Evolutionary conservation across 208 protist genomes (phyloP).

Genomic region (Herpetomonas samuelpessoai): DNA sequence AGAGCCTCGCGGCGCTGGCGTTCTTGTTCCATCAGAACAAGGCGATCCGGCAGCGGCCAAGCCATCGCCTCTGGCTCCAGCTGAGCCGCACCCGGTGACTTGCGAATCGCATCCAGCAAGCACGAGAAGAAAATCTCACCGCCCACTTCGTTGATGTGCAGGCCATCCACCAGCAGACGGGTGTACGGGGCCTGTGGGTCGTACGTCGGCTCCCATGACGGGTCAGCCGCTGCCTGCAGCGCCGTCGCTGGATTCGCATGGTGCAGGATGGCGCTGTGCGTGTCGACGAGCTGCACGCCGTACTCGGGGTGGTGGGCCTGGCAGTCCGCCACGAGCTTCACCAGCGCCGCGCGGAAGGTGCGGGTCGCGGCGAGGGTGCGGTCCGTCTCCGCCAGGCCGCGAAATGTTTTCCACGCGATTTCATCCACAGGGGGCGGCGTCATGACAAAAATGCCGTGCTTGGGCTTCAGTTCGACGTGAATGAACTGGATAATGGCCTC

Average conservation of each 20-base stretch:
- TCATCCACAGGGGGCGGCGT: slow-evolving; percentile 4
- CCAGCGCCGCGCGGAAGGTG: neutral
- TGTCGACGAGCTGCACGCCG: neutral
- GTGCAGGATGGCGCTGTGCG: slow-evolving; percentile 3
- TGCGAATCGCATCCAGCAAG: slow-evolving; percentile 13
- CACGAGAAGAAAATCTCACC: slow-evolving; percentile 16
- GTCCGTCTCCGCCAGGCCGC: slow-evolving; percentile 6
- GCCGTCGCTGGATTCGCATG: neutral
- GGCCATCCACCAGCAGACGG: slow-evolving; percentile 17
- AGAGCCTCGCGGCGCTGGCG: too few relatives aligned
- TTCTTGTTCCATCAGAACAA: too few relatives aligned
- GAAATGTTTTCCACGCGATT: slow-evolving; percentile 13
- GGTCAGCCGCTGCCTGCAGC: too few relatives aligned
- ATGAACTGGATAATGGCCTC: slow-evolving; percentile 29
- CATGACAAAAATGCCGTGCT: slow-evolving; percentile 27
- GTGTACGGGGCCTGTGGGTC: slow-evolving; percentile 5
- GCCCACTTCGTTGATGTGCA: slow-evolving; percentile 26
- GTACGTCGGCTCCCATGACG: slow-evolving; percentile 14
- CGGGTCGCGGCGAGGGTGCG: neutral
- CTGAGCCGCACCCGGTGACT: neutral
- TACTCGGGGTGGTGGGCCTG: neutral
- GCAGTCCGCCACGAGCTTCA: neutral
- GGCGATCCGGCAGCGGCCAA: neutral
- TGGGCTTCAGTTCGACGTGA: slow-evolving; percentile 15
- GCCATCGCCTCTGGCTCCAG: neutral